Evolutionary conservation across 1,284 basidiomycete species (phyloP).

Genomic region (Pseudozyma tsukubaensis): DNA sequence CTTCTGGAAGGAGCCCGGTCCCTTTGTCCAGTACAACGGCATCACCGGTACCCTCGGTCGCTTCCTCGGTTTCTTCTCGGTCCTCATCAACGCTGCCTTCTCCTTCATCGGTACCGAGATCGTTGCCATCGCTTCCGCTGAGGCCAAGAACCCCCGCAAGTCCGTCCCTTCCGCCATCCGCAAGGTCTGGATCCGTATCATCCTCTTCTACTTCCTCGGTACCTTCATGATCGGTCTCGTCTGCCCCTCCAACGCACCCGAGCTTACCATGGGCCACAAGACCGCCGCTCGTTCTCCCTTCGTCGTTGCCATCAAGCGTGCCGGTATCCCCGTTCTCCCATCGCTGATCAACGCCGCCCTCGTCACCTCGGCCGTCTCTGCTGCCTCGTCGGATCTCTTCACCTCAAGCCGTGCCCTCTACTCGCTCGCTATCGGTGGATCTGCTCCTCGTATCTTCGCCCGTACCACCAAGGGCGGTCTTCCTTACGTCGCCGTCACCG

Average conservation of each 20-base stretch:
- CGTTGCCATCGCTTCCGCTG: slow-evolving; percentile 83
- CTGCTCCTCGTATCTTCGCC: slow-evolving; percentile 80
- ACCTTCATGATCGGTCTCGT: slow-evolving; percentile 67
- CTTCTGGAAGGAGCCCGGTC: slow-evolving; percentile 70
- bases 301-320: slow-evolving; percentile 66
- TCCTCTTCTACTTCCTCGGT: slow-evolving; percentile 70
- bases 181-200: slow-evolving; percentile 61
- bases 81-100: slow-evolving; percentile 77
- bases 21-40: slow-evolving; percentile 62
- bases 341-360: slow-evolving; percentile 79
- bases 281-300: slow-evolving; percentile 51
- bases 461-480: slow-evolving; percentile 79
- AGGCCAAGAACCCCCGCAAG: slow-evolving; percentile 71
- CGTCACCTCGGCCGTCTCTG: slow-evolving; percentile 84
- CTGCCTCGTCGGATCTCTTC: slow-evolving; percentile 84
- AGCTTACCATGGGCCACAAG: slow-evolving; percentile 51
- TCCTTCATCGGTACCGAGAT: slow-evolving; percentile 85
- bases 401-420: slow-evolving; percentile 80
- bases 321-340: slow-evolving; percentile 70
- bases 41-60: slow-evolving; percentile 72
- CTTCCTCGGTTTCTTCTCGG: slow-evolving; percentile 68
- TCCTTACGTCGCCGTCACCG: slow-evolving; percentile 78
- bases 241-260: slow-evolving; percentile 55
- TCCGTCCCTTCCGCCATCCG: slow-evolving; percentile 60
- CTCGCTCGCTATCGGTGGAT: slow-evolving; percentile 80